Evolutionary conservation across 768 basidiomycete species (phyloP), one percentile per base, ranked within the genome.

Genomic region (Lactarius quietus): DNA sequence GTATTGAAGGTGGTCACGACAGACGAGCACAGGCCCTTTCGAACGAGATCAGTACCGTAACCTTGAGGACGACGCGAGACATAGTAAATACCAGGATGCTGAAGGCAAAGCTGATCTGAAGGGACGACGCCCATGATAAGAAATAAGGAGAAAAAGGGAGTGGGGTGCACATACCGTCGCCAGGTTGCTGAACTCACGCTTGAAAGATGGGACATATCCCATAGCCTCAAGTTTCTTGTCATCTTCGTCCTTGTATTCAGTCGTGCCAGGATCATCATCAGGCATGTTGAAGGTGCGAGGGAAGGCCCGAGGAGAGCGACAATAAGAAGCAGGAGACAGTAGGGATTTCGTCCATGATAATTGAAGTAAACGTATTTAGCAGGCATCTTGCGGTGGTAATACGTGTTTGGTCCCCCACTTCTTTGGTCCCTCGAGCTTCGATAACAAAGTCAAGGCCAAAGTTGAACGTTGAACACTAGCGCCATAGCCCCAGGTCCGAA

Each of bases 1-100:
- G 88, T 89, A 70, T 90, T 87, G 79, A 92, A 89, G 1, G 89
- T 90, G 29, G 89, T 90, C 3, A 89, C 86, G 52, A 92, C 83
- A 72, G 86, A 87, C 0, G 88, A 89, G 76, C 87, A 89, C 54
- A 92, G 77, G 45, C 89, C 89, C 85, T 84, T 38, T 20, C n/a
- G 6, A 4, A n/a, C 26, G 31, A 64, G 10, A 61, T 48, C 58
- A 29, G 29, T 39, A 59, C 60, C 38, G 54, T 58, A 57, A 54
- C 8, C 23, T 52, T 31, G 55, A 41, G 38, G 1, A 10, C 17
- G 33, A 4, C 33, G 33, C 53, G 20, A 29, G 48, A 62, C 18
- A 17, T 29, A 14, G 51, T 48, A 66, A 68, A 18, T 45, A 81
- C 84, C 89, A 90, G 89, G 68, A 90, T 91, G 71, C 86, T 88